Evolutionary conservation across 2,329 filamentous ascomycete species (phyloP), one percentile per base, ranked within the genome.

Genomic region (Cladosporium sp.): DNA sequence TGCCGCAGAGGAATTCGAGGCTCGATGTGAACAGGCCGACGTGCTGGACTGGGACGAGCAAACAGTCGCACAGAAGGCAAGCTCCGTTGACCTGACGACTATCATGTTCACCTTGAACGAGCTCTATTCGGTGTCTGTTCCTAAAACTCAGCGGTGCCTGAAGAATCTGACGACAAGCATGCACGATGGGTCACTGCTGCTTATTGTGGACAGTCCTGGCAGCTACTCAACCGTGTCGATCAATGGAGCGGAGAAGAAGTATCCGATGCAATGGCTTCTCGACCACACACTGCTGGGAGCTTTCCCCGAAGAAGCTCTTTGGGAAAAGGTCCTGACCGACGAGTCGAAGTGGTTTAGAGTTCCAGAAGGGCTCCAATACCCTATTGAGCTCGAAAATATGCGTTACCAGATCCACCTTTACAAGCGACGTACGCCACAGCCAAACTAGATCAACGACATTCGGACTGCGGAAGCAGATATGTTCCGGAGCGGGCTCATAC

Each of bases 41-140:
- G 75, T 87, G 2, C 78, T 89, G 0, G 72, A 74, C 2, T 72
- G 80, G 16, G 73, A 78, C 2, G 68, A 86, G 0, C 62, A 69
- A 3, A 65, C 69, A 0, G 44, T 78, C 5, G 71, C 79, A 5
- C 44, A 70, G 5, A 68, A 70, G 7, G 46, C 49, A 7, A 23
- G 49, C 18, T 16, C 26, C 1, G 74, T 76, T 1, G 69, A 77
- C 35, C 69, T 97, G 0, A 82, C 96, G 18, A 97, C 93, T 0
- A 80, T 98, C 12, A 87, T 98, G 79, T 99, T 98, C 82, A 97
- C 94, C 0, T 85, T 98, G 56, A 98, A 98, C 77, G 95, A 99
- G 79, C 87, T 99, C 0, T 98, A 97, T 80, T 90, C 91, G 0
- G 83, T 86, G 0, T 92, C 89, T 0, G 86, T 93, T 26, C 83